Conservation (phyloP, 1,284 basidiomycete species). For the Ustilago bromivora region DNA sequence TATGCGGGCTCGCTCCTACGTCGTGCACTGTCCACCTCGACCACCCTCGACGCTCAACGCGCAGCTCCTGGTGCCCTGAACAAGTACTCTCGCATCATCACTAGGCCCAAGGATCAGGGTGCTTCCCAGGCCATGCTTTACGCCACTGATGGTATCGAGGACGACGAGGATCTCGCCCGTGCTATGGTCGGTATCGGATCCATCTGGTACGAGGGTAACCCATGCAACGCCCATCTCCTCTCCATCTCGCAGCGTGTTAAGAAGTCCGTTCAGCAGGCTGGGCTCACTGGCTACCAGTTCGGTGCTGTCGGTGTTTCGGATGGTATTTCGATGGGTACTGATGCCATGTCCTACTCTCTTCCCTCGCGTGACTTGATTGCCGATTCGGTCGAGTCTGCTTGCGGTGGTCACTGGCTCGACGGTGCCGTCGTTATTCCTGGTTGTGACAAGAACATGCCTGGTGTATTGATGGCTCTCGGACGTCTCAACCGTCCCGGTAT, state of each 20-base stretch:
- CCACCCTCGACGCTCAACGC: slow-evolving; percentile 27
- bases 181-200: slow-evolving; percentile 68
- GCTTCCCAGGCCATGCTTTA: slow-evolving; percentile 69
- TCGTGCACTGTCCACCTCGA: slow-evolving; percentile 37
- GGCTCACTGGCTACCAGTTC: slow-evolving; percentile 69
- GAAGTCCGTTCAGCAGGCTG: slow-evolving; percentile 58
- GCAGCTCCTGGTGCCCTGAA: slow-evolving; percentile 64
- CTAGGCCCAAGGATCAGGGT: slow-evolving; percentile 68
- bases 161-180: slow-evolving; percentile 64
- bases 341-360: slow-evolving; percentile 68
- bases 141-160: slow-evolving; percentile 65
- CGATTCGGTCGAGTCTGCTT: slow-evolving; percentile 66
- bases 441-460: slow-evolving; percentile 70
- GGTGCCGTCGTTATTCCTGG: slow-evolving; percentile 67
- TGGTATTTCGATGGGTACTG: slow-evolving; percentile 69
- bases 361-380: slow-evolving; percentile 68
- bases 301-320: slow-evolving; percentile 69
- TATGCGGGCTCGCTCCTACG: slow-evolving; percentile 29
- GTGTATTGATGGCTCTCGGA: slow-evolving; percentile 68
- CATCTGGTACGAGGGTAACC: slow-evolving; percentile 69
- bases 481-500: slow-evolving; percentile 68
- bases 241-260: slow-evolving; percentile 65
- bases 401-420: slow-evolving; percentile 69
- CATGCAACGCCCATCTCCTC: slow-evolving; percentile 69
- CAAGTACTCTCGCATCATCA: slow-evolving; percentile 64